Conservation (phyloP, 2,329 filamentous ascomycete species). For the Sporothrix dimorphospora region DNA sequence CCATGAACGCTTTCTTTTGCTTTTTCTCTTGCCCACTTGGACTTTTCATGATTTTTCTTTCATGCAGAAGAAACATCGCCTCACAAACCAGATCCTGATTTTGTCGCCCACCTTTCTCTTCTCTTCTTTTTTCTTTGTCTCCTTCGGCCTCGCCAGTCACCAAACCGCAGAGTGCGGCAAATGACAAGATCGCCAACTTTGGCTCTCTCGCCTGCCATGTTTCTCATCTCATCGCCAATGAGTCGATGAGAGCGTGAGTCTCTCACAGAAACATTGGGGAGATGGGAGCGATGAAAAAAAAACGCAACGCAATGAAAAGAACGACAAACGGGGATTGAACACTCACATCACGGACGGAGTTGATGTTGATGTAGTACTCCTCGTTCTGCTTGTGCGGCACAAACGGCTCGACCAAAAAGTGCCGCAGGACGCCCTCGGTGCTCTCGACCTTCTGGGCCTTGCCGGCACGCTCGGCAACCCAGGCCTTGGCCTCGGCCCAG, state of each 20-base stretch:
- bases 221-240: not conserved
- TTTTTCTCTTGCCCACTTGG: conserved; percentile 5
- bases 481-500: conserved; percentile 90
- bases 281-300: not conserved
- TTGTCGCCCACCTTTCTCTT: not conserved
- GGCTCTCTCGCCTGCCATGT: not conserved
- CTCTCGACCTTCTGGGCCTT: conserved; percentile 94
- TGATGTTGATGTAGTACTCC: conserved; percentile 99
- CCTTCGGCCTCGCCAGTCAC: not conserved
- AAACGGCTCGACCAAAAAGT: conserved; percentile 98
- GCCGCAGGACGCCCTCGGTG: conserved; percentile 82
- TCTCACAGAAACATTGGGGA: not conserved
- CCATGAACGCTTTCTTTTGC: not conserved
- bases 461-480: conserved; percentile 89
- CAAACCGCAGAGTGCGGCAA: not conserved
- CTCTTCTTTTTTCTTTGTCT: not conserved
- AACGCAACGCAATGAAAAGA: not conserved
- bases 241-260: not conserved
- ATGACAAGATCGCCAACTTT: not conserved
- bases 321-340: conserved; percentile 27
- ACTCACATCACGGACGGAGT: conserved; percentile 98
- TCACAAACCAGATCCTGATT: not conserved
- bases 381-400: conserved; percentile 93
- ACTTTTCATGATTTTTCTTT: conserved; percentile 8
- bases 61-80: not conserved